These are phyloP conservation scores for Penicillium sp. DNA, from an alignment of 2,329 filamentous ascomycete species.

Conservation along the genomic window DNA sequence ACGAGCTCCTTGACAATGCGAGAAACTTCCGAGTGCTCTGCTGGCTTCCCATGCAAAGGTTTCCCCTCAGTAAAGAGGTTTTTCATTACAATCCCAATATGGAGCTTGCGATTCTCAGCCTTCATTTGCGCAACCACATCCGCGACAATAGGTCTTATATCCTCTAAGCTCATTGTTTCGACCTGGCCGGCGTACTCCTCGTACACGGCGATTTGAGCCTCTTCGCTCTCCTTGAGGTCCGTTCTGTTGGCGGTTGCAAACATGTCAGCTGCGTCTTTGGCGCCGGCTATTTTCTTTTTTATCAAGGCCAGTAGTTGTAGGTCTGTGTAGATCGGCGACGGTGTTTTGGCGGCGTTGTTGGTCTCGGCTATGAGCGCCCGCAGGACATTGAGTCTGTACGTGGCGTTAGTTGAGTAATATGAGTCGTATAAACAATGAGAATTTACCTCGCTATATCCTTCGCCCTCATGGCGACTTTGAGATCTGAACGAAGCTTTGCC, in stretches of 20 bases:
- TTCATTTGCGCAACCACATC: slow-evolving; percentile 33
- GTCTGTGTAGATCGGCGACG: slow-evolving; percentile 44
- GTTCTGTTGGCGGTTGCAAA: slow-evolving; percentile 38
- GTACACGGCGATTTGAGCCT: slow-evolving; percentile 40
- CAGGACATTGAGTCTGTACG: slow-evolving; percentile 42
- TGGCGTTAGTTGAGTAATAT: neutral
- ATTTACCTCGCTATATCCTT: slow-evolving; percentile 44
- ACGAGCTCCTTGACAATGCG: slow-evolving; percentile 37
- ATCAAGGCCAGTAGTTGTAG: slow-evolving; percentile 45
- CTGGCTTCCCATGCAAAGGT: slow-evolving; percentile 41
- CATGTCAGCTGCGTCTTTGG: slow-evolving; percentile 38
- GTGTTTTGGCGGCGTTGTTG: slow-evolving; percentile 46
- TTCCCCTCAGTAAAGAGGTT: slow-evolving; percentile 39
- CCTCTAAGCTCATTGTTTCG: slow-evolving; percentile 37
- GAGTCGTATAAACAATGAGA: too few relatives aligned
- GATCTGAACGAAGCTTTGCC: slow-evolving; percentile 41
- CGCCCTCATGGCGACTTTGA: slow-evolving; percentile 48
- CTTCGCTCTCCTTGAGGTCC: slow-evolving; percentile 45
- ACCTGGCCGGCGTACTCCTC: slow-evolving; percentile 44
- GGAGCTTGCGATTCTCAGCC: slow-evolving; percentile 31
- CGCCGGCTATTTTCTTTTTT: slow-evolving; percentile 38
- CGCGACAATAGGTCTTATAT: slow-evolving; percentile 36
- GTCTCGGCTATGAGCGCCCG: slow-evolving; percentile 48
- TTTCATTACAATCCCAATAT: slow-evolving; percentile 40
- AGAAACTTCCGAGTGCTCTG: slow-evolving; percentile 39